A percentile compares a stretch with the other conserved stretches of the same genome.
These are phyloP conservation scores for Plectosphaerella plurivora DNA, from an alignment of 2,329 filamentous ascomycete species.

Conservation along the genomic window DNA sequence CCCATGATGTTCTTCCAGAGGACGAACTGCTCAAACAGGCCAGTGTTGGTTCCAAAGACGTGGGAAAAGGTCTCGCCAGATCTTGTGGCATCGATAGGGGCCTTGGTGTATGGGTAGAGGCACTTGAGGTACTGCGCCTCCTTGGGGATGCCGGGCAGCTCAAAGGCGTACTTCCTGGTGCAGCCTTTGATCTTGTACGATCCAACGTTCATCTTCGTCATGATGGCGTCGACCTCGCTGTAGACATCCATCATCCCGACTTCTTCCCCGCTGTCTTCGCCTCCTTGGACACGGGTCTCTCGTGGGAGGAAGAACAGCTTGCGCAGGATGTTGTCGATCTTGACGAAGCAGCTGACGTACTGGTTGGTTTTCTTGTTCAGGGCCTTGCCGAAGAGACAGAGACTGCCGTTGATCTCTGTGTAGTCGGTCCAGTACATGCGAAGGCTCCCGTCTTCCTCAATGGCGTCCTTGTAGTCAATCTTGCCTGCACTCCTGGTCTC, in stretches of 20 bases:
- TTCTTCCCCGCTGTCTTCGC: constrained; percentile 68
- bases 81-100: constrained; percentile 59
- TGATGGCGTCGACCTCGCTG: constrained; percentile 79
- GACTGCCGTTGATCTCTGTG: constrained; percentile 81
- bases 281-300: constrained; percentile 50
- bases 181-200: constrained; percentile 94
- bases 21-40: constrained; percentile 96
- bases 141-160: constrained; percentile 79
- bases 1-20: constrained; percentile 99
- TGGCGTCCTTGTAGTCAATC: constrained; percentile 74
- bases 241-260: constrained; percentile 88
- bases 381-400: constrained; percentile 95
- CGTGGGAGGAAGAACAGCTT: constrained; percentile 93
- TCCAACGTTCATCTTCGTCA: constrained; percentile 79
- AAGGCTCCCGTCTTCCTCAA: constrained; percentile 89
- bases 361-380: constrained; percentile 76
- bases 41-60: constrained; percentile 89
- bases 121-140: constrained; percentile 91
- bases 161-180: constrained; percentile 91
- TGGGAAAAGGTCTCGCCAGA: constrained; percentile 88
- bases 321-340: constrained; percentile 88
- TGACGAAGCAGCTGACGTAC: constrained; percentile 91
- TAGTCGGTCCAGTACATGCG: constrained; percentile 98
- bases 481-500: constrained; percentile 70
- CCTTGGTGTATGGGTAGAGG: constrained; percentile 87